Conservation (phyloP, 169 alveolate genomes). For the Sarcocystis neurona region DNA sequence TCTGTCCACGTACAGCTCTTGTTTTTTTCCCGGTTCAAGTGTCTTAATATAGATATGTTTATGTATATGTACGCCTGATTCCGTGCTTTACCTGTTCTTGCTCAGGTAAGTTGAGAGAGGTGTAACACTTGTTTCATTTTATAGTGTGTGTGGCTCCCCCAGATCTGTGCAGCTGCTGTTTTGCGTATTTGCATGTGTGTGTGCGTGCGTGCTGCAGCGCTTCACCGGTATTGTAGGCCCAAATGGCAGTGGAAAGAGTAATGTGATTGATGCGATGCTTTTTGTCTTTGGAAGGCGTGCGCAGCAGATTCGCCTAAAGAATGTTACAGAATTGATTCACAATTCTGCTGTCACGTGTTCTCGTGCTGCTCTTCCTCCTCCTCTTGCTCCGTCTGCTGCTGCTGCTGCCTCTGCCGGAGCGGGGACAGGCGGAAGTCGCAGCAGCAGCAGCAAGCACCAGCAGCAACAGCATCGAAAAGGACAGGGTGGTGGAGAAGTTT, state of each 20-base stretch:
- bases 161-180: too few relatives aligned
- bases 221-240: conserved; percentile 96
- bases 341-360: conserved; percentile 78
- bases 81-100: too few relatives aligned
- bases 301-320: conserved; percentile 94
- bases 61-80: too few relatives aligned
- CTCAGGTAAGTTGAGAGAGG: too few relatives aligned
- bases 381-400: not conserved
- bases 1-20: too few relatives aligned
- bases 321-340: conserved; percentile 93
- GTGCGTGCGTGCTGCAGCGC: too few relatives aligned
- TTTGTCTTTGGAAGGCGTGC: conserved; percentile 98
- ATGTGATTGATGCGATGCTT: conserved; percentile 97
- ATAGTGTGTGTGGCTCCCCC: too few relatives aligned
- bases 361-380: not conserved
- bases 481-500: not conserved
- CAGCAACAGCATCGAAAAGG: not conserved
- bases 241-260: conserved; percentile 99
- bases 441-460: not conserved
- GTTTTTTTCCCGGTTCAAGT: too few relatives aligned
- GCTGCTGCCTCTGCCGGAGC: not conserved
- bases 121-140: too few relatives aligned
- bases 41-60: too few relatives aligned
- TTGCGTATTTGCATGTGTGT: too few relatives aligned
- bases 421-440: not conserved